These are phyloP conservation scores for Abrus precatorius DNA, from an alignment of 306 rosid genomes.

Conservation along the genomic window DNA sequence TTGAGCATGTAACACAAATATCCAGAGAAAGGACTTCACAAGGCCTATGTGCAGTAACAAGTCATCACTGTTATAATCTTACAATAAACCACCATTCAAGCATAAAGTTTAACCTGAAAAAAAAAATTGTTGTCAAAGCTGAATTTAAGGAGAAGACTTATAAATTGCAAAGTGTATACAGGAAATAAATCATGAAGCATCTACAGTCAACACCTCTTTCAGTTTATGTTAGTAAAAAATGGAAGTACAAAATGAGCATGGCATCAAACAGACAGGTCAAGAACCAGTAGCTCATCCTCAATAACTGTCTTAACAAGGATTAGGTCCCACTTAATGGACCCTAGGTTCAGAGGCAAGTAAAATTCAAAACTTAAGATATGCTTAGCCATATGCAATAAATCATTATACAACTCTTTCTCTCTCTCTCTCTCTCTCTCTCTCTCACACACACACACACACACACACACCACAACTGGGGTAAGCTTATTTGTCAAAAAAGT, in stretches of 20 bases:
- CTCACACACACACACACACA: too few species aligned
- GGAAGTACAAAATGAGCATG: constrained; percentile 30
- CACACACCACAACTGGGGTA: background rate
- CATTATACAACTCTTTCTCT: background rate
- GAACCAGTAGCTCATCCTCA: constrained; percentile 21
- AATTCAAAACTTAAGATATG: constrained; percentile 23
- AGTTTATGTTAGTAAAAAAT: background rate
- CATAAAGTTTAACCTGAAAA: background rate
- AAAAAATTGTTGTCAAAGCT: background rate
- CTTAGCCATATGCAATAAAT: constrained; percentile 27
- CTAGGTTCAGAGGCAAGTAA: constrained; percentile 6
- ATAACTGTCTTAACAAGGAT: constrained; percentile 42
- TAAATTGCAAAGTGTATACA: constrained; percentile 7
- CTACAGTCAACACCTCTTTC: constrained; percentile 13
- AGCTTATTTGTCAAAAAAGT: constrained; percentile 15
- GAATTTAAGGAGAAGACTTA: background rate
- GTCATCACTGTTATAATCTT: constrained; percentile 2
- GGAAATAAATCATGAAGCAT: constrained; percentile 19
- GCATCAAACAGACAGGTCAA: constrained; percentile 29
- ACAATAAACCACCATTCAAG: background rate
- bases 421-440: background rate
- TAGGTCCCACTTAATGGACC: constrained; percentile 6
- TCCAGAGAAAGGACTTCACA: background rate
- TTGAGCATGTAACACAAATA: background rate
- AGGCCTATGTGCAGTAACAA: background rate